These are phyloP conservation scores for Fusarium buharicum DNA, from an alignment of 2,329 filamentous ascomycete species.

Conservation along the genomic window DNA sequence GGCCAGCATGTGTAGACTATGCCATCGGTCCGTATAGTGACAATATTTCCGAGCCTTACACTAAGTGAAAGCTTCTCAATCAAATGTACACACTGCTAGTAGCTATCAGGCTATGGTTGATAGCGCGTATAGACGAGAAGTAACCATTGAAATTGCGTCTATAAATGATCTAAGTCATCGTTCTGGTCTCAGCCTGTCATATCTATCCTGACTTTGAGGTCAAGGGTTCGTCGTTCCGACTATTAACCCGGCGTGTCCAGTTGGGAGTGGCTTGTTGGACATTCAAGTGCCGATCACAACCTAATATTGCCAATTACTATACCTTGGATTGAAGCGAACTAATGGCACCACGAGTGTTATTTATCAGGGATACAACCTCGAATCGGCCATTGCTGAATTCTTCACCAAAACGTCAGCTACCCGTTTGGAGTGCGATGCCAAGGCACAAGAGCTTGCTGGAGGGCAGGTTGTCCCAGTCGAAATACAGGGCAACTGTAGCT, in stretches of 20 bases:
- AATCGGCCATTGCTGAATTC: slow-evolving; percentile 35
- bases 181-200: no score
- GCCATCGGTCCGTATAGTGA: neutral
- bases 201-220: no score
- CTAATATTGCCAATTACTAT: no score
- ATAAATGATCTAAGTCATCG: no score
- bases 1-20: slow-evolving; percentile 12
- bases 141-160: neutral
- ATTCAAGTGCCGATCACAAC: no score
- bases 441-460: slow-evolving; percentile 46
- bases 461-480: slow-evolving; percentile 44
- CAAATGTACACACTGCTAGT: no score
- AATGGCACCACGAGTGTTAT: no score
- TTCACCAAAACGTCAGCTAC: slow-evolving; percentile 43
- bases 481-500: slow-evolving; percentile 53
- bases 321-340: no score
- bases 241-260: no score
- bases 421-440: slow-evolving; percentile 30
- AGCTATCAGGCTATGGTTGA: slow-evolving; percentile 2
- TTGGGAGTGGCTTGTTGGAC: no score
- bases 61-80: neutral
- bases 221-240: no score
- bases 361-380: no score
- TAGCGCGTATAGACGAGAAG: slow-evolving; percentile 22
- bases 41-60: neutral